Evolutionary conservation across 2,329 filamentous ascomycete species (phyloP).

Genomic region (Coniochaeta ligniaria): DNA sequence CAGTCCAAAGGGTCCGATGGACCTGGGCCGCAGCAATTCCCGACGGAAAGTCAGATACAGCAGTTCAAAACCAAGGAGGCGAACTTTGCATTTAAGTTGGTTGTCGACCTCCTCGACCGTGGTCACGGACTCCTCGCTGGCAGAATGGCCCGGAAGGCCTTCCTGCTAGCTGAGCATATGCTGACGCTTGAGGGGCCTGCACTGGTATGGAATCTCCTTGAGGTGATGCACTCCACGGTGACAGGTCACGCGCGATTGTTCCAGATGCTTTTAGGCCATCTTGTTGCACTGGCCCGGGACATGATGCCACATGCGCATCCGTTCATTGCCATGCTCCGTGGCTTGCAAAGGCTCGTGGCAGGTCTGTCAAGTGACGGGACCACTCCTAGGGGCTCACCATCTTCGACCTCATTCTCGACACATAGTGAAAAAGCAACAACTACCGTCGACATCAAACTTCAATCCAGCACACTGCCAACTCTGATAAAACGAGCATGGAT

Average conservation of each 20-base stretch:
- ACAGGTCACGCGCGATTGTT: constrained; percentile 21
- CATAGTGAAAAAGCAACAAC: no score
- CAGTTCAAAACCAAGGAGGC: constrained; percentile 5
- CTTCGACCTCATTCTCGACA: background rate
- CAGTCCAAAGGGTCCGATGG: background rate
- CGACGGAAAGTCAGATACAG: background rate
- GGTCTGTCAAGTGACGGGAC: background rate
- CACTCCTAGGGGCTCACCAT: background rate
- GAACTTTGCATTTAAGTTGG: constrained; percentile 9
- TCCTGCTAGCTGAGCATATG: constrained; percentile 11
- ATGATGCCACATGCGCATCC: background rate
- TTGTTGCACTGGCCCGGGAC: background rate
- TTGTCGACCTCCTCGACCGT: constrained; percentile 6
- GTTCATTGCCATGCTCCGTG: background rate
- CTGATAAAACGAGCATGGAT: background rate
- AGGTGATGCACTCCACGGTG: constrained; percentile 21
- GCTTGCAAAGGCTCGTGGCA: background rate
- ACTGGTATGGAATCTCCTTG: constrained; percentile 1
- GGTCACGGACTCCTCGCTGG: constrained; percentile 10
- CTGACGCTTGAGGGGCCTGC: constrained; percentile 8
- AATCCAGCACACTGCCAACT: background rate
- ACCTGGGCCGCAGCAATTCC: constrained; percentile 5
- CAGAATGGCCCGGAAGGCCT: constrained; percentile 11
- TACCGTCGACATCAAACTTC: background rate
- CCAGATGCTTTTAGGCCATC: background rate